phyloP scores from a whole-genome alignment of 1,284 basidiomycete species.

The Heterobasidion irregulare region DNA sequence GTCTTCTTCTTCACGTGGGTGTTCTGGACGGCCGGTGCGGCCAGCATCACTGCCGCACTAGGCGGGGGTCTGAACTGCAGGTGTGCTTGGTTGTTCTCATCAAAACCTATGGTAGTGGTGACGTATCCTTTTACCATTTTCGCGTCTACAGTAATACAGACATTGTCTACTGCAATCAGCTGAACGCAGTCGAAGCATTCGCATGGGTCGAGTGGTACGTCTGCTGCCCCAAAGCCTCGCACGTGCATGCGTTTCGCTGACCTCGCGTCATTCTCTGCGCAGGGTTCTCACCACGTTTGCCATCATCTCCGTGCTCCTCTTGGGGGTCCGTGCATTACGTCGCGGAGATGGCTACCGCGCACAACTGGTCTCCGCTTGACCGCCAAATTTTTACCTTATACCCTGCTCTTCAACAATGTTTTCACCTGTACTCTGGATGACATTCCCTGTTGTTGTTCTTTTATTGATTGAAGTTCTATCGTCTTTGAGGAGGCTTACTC shows the following conservation, averaged over 20 bases:
- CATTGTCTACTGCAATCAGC: constrained; percentile 48
- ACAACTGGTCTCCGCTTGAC: constrained; percentile 16
- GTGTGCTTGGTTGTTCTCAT: constrained; percentile 24
- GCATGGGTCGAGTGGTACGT: constrained; percentile 26
- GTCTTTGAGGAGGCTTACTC: too few relatives aligned
- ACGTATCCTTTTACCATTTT: neutral
- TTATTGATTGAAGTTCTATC: too few relatives aligned
- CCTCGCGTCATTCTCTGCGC: neutral
- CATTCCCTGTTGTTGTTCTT: too few relatives aligned
- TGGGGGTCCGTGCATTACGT: constrained; percentile 19
- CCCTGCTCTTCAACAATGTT: neutral
- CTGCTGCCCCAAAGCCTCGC: neutral
- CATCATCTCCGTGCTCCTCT: constrained; percentile 19
- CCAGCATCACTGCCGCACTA: constrained; percentile 54
- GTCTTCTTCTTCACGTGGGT: constrained; percentile 55
- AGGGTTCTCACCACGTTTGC: constrained; percentile 24
- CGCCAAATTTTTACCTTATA: neutral
- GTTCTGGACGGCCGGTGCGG: constrained; percentile 30
- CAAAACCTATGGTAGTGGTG: neutral
- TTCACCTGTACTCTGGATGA: too few relatives aligned
- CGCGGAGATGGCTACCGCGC: constrained; percentile 23
- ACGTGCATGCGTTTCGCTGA: neutral
- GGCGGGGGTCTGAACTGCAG: constrained; percentile 63
- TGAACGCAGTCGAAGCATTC: constrained; percentile 25
- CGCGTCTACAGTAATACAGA: constrained; percentile 19